Evolutionary conservation across 768 basidiomycete species (phyloP), one percentile per base, ranked within the genome.

Genomic region (Crassisporium funariophilum): DNA sequence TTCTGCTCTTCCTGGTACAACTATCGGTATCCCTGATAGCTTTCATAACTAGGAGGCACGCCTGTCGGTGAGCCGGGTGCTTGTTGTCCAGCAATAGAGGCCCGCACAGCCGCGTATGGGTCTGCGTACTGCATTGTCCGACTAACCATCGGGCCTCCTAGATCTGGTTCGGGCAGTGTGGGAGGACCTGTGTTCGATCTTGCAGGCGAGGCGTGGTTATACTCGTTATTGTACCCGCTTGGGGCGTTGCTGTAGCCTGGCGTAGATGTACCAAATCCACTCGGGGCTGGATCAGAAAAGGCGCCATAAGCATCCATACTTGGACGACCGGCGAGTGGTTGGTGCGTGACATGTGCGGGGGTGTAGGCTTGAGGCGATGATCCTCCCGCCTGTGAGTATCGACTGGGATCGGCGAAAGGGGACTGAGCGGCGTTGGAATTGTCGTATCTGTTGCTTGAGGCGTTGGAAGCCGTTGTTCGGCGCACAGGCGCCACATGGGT

Each of bases 71-170:
- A 59, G 15, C 53, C 44, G 1, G 67, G 54, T 2, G 55, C 53
- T 21, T 50, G 61, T 50, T 44, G 64, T 22, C 63, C 65, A 31
- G 65, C 69, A 46, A 88, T 64, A 4, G 76, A 74, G 6, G 85
- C 84, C 13, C 88, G 76, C 25, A 92, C 88, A 9, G 85, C 86
- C 10, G 89, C 87, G 59, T 92, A 93, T 7, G 91, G 91, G 59
- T 93, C 86, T 17, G 90, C 91, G 58, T 92, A 90, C 63, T 94
- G 91, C 92, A 95, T 94, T 44, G 93, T 95, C 62, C 91, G 71
- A 65, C 91, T 93, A 29, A 93, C 72, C 20, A 82, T 78, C 13
- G 81, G 78, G 2, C 68, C 57, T n/a, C 61, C 72, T 23, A 72
- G 62, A 47, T 78, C 74, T 49, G 64, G 64, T 37, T 75, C 69